A percentile compares a stretch with the other conserved stretches of the same genome.
phyloP scores from a whole-genome alignment of 345 rosid genomes.

The Brassica cretica region DNA sequence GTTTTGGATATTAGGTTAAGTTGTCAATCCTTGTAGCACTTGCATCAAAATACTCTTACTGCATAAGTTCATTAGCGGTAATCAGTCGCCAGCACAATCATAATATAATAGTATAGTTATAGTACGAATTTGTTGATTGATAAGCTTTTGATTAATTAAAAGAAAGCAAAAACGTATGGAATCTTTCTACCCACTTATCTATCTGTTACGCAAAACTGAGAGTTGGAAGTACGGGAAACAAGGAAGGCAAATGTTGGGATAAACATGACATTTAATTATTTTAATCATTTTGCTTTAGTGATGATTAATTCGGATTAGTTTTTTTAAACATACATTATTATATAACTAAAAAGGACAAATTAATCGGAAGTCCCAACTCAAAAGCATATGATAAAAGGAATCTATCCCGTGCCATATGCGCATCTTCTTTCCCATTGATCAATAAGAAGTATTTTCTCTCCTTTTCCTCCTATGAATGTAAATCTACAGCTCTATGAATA shows the following conservation, averaged over 20 bases:
- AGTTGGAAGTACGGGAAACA: constrained; percentile 40
- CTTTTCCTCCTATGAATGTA: background rate
- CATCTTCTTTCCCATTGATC: constrained; percentile 19
- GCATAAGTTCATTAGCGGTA: constrained; percentile 1
- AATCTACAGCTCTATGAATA: background rate
- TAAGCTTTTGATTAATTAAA: constrained; percentile 12
- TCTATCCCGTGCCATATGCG: constrained; percentile 26
- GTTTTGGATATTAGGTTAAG: background rate
- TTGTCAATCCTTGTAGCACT: background rate
- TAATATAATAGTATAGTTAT: background rate
- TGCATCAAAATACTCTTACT: background rate
- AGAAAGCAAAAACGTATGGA: constrained; percentile 38
- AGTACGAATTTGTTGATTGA: constrained; percentile 20
- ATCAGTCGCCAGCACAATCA: constrained; percentile 14
- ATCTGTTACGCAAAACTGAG: constrained; percentile 37
- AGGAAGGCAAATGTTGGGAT: constrained; percentile 43
- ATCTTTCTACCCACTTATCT: constrained; percentile 33
- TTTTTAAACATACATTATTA: constrained; percentile 1
- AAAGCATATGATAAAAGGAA: constrained; percentile 40
- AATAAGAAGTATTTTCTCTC: background rate
- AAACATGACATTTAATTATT: constrained; percentile 38
- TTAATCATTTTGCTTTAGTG: constrained; percentile 29
- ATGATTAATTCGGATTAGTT: constrained; percentile 20
- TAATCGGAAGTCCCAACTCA: constrained; percentile 35
- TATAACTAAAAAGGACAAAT: constrained; percentile 17